Base-by-base conservation (phyloP, 192 early-diverging fungal genomes). In the Backusella morwellensis region DNA sequence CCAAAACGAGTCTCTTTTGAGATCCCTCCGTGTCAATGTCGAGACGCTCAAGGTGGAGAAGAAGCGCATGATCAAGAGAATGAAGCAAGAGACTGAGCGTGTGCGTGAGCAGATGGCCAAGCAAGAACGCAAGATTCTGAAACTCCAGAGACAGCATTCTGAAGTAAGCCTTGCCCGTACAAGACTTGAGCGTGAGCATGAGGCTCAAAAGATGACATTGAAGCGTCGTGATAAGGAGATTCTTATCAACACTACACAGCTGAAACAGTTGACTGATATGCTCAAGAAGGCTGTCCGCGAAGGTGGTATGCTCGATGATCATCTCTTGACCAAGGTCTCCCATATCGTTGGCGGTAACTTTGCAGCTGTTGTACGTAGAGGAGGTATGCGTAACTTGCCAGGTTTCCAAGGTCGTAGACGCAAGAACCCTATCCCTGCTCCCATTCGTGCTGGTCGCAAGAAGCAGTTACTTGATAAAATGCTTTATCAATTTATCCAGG, bases 31-130 rank as follows among this genome's bases (percentile, higher is more conserved):
- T 52, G 86, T 87, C 8, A 93, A 92, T 40, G 91, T 96, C 35
- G 89, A 92, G 75, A 85, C 89, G 7, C 85, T 94, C 54, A 94
- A 93, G 76, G 84, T 85, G 21, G 95, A 96, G 82, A 96, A 96
- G 76, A 73, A 89, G n/a, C 85, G 90, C 7, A 92, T 95, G 90
- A 79, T 94, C 74, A 93, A 92, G 79, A 86, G 93, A n/a, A 91
- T 94, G 82, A 92, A 92, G 72, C 88, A 90, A 44, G 92, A 94
- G 72, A 82, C 90, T 0, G 87, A 92, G 50, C 80, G 85, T 26
- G 87, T 88, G 35, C 85, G 92, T 69, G 90, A 92, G 44, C 82
- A 90, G 77, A 86, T 89, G 68, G 86, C 86, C 9, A 79, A 84
- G 12, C 84, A 86, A 29, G 87, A 89, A 35, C 87, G 86, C 63